Conservation (phyloP, 164 flowering plant genomes). For the Vitis riparia region DNA sequence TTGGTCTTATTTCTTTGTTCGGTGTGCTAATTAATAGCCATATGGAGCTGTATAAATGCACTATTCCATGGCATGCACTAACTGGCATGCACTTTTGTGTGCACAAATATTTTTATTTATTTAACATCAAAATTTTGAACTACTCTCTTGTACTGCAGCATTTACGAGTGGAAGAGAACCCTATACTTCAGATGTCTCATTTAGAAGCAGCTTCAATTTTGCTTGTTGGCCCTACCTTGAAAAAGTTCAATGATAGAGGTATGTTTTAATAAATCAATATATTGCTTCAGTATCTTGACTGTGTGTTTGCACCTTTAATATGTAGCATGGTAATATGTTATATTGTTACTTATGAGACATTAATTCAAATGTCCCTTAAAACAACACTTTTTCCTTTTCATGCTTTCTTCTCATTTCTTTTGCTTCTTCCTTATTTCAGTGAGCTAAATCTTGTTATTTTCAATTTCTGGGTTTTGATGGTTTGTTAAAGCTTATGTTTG, state of each 20-base stretch:
- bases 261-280: background rate
- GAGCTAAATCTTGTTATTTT: background rate
- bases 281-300: background rate
- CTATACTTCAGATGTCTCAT: conserved; percentile 93
- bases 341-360: background rate
- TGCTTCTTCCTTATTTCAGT: background rate
- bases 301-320: background rate
- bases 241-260: conserved; percentile 98
- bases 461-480: background rate
- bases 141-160: conserved; percentile 55
- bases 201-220: conserved; percentile 94
- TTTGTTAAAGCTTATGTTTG: background rate
- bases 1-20: too few relatives aligned
- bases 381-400: background rate
- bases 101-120: background rate
- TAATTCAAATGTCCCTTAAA: background rate
- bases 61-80: too few relatives aligned
- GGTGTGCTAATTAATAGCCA: too few relatives aligned
- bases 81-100: background rate
- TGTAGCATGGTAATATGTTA: background rate
- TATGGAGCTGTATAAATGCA: too few relatives aligned
- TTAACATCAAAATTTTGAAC: too few relatives aligned
- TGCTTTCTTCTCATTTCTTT: background rate
- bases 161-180: conserved; percentile 97
- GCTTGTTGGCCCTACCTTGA: conserved; percentile 91